Evolutionary conservation across 768 basidiomycete species (phyloP), one percentile per base, ranked within the genome.

Genomic region (Cystofilobasidium bisporidii): DNA sequence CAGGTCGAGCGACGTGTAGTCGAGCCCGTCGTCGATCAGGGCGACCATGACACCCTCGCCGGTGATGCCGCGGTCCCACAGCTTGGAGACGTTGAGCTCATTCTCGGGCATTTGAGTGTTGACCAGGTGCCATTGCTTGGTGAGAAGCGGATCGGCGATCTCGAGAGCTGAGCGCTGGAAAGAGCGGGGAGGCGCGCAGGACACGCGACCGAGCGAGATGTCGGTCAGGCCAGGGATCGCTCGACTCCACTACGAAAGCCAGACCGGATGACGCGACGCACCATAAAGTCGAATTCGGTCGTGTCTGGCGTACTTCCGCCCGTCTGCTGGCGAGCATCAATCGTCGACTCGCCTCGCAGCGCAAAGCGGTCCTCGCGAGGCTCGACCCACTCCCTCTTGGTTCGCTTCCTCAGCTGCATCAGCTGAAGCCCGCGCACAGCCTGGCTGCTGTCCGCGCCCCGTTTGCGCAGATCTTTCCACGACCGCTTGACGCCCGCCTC

Each of bases 1-100:
- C 50, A 99, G 81, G 77, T 99, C 96, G 60, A 85, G 84, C 72
- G 86, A 88, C 4, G 57, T 84, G 83, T 60, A 63, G 76, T 98
- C 96, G 71, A 99, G 77, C 1, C 96, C 96, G 75, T 99, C 96
- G 75, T 99, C 96, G 28, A 99, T 86, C 55, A 99, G 80, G 14
- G 91, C 90, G 4, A 89, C 83, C 48, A 89, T 86, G 33, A 97
- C 80, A 10, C 90, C 93, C 72, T 85, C 81, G 0, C 96, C 96
- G 0, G 87, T 91, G 71, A 92, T 82, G 3, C 91, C 93, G 79
- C 87, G 83, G 36, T 87, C 88, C 96, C 96, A 99, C 0, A 96
- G 80, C 15, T 83, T 82, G 0, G 91, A 87, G n/a, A 91, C 88
- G 73, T 99, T 98, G 86, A 99, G 87, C 72, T 78, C 78, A 63